Percentiles rank a stretch among this genome's conserved stretches.
phyloP scores from a whole-genome alignment of 352 stramenopile genomes.

The Phytopythium delawarense region DNA sequence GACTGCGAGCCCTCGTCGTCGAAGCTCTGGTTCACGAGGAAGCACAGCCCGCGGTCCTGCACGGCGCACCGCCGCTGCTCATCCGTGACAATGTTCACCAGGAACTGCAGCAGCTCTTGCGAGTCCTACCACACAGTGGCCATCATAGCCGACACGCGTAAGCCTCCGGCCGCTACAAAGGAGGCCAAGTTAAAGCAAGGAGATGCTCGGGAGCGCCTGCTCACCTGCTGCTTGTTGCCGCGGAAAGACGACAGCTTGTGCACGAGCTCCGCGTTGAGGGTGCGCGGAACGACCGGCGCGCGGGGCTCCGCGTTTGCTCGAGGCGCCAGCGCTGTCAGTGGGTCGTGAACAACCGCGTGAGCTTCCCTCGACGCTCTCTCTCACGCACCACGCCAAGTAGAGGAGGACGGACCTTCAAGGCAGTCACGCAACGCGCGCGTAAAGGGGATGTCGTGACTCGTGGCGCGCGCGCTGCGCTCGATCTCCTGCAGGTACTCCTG shows the following conservation, averaged over 20 bases:
- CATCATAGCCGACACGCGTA: not conserved
- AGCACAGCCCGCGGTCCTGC: constrained; percentile 49
- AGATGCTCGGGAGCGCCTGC: not conserved
- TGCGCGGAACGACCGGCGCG: constrained; percentile 35
- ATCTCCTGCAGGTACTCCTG: constrained; percentile 67
- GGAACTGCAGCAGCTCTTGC: constrained; percentile 81
- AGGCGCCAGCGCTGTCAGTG: constrained; percentile 22
- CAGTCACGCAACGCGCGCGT: constrained; percentile 59
- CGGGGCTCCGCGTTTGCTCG: constrained; percentile 25
- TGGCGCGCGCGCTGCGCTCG: constrained; percentile 36
- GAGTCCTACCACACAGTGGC: constrained; percentile 42
- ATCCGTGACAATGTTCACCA: constrained; percentile 76
- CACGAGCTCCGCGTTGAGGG: constrained; percentile 60
- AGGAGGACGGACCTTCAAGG: constrained; percentile 44
- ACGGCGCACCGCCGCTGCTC: constrained; percentile 50
- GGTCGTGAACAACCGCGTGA: constrained; percentile 1
- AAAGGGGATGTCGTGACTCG: constrained; percentile 39
- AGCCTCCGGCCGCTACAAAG: not conserved
- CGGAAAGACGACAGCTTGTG: constrained; percentile 51
- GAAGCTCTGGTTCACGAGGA: constrained; percentile 27
- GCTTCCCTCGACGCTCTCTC: no score
- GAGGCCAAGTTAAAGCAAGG: not conserved
- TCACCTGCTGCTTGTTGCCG: constrained; percentile 77
- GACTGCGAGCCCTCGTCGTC: constrained; percentile 25
- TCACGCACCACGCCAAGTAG: not conserved